Base-by-base conservation (phyloP, 2,329 filamentous ascomycete species). In the Sporothrix globosa region DNA sequence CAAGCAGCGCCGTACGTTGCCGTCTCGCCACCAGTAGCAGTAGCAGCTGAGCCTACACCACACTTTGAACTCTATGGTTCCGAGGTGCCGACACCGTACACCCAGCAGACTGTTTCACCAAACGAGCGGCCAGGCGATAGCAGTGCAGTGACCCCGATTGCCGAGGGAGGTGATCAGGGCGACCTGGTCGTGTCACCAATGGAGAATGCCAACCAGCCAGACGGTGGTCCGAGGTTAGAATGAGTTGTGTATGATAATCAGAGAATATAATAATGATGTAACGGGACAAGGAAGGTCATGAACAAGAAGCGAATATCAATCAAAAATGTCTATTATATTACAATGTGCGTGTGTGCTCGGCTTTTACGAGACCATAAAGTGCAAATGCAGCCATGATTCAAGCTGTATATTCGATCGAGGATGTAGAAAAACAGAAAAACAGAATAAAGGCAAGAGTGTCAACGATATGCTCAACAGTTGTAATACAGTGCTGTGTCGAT, bases 51-150 rank as follows among this genome's bases (percentile, higher is more conserved):
- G 9, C 27, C 66, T 50, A 72, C 70, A 39, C 74, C 73, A 14
- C 76, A 79, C 41, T 27, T 79, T 24, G 85, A 86, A 76, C 74
- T 87, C 50, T 81, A 84, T 69, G 84, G 82, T 27, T 79, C 78
- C 9, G 80, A 79, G 4, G 72, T 74, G 50, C 61, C 70, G 30
- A 73, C 75, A 14, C 74, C 75, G 17, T 52, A 67, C 9, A 53
- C 69, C 0, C 63, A 52, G 9, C 67, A 46, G 9, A 19, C 61
- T 9, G 54, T 54, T 34, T 39, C 44, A 17, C 21, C 39, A 41
- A 27, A 52, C 24, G 48, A 27, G 41, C 13, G 24, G n/a, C 54
- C 48, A 24, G 58, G 58, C n/a, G 53, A 46, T 6, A 52, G 24
- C 1, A 34, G 30, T 4, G 30, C 65, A 7, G 39, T 44, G 50